Evolutionary conservation across 768 basidiomycete species (phyloP).

Genomic region (Kwoniella bestiolae): DNA sequence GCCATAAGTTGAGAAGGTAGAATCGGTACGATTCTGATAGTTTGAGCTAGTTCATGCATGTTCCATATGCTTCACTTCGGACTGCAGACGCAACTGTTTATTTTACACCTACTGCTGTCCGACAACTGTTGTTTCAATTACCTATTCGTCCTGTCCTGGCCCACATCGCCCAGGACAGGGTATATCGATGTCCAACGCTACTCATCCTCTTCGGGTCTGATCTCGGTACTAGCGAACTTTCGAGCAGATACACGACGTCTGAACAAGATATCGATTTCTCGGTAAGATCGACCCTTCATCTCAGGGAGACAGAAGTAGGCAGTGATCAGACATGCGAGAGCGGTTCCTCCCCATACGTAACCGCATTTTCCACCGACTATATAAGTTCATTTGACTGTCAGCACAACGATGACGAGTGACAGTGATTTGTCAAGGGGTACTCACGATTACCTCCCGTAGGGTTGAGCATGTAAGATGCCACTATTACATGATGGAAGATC

Average conservation of each 20-base stretch:
- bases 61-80: too few species aligned
- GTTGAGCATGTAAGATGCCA: constrained; percentile 47
- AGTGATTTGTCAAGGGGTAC: background rate
- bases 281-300: constrained; percentile 53
- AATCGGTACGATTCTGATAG: too few species aligned
- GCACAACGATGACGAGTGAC: background rate
- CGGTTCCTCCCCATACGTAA: constrained; percentile 46
- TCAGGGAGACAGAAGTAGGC: constrained; percentile 55
- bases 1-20: too few species aligned
- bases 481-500: constrained; percentile 13
- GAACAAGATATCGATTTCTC: constrained; percentile 57
- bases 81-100: too few species aligned
- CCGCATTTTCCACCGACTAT: constrained; percentile 48
- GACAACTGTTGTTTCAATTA: too few species aligned
- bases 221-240: constrained; percentile 42
- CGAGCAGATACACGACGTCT: constrained; percentile 46
- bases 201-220: constrained; percentile 40
- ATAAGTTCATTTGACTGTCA: background rate
- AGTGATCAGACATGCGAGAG: constrained; percentile 23
- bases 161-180: too few species aligned
- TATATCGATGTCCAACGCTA: constrained; percentile 19
- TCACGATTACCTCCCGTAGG: constrained; percentile 44
- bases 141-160: too few species aligned
- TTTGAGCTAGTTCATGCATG: too few species aligned
- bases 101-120: too few species aligned